Base-by-base conservation (phyloP, 192 early-diverging fungal species). In the Umbelopsis sp. region DNA sequence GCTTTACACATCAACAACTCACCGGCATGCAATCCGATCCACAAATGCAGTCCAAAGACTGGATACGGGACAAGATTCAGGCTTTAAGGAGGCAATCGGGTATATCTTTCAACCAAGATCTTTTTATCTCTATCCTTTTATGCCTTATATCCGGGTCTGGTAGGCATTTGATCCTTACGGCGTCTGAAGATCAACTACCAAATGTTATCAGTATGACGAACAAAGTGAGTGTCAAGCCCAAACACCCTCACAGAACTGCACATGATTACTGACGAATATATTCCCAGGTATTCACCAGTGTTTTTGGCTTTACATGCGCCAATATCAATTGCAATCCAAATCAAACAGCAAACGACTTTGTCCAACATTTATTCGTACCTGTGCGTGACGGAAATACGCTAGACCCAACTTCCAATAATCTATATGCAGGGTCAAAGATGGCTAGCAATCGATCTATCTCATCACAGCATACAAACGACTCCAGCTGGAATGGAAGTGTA, bases 61-160 rank as follows among this genome's bases (percentile, higher is more conserved):
- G 81, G 83, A 80, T 86, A 49, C 73, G 82, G 45, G 71, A 72
- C 55, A 76, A 75, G 49, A 80, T 87, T 73, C 72, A 77, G 12
- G 66, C 30, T 33, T 66, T 87, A 47, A 83, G 72, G 49, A 77
- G 73, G 66, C 41, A 75, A 20, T 71, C 83, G 12, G 75, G 76
- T 0, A 70, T 83, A 41, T 64, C 75, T 22, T 83, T 87, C 41
- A 81, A 80, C 8, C 81, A 87, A 52, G 85, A 87, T 49, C 67
- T 87, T 23, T 83, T 87, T 58, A 78, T 87, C 52, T 84, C 85
- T 25, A 82, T 87, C 49, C 69, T 87, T 13, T 73, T 87, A 64
- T 87, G 85, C 67, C 75, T 87, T 11, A 76, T 83, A 16, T 79
- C 83, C 11, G 70, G 71, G 1, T 71, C 73, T 30, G 77, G 82